phyloP scores from a whole-genome alignment of 192 early-diverging fungal genomes.

The Rhizophlyctis rosea region DNA sequence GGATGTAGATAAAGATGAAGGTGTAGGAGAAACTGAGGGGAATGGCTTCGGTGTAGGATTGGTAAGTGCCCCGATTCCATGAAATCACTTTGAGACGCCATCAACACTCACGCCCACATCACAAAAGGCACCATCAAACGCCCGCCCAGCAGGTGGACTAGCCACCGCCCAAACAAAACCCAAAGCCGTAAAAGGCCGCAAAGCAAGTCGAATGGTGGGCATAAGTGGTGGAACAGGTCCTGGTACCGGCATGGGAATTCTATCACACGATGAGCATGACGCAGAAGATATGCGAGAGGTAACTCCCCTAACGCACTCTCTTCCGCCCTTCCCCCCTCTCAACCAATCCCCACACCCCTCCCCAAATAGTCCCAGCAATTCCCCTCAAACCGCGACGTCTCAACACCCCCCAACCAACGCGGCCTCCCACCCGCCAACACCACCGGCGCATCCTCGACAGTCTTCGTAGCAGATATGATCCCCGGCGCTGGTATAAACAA shows the following conservation, averaged over 20 bases:
- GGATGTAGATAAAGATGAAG: slow-evolving; percentile 47
- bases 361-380: background rate
- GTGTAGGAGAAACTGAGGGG: slow-evolving; percentile 59
- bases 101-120: background rate
- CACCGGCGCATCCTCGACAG: too few species aligned
- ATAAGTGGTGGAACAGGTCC: too few species aligned
- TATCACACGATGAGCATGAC: slow-evolving; percentile 5
- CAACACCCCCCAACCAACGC: slow-evolving; percentile 14
- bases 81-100: background rate
- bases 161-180: too few species aligned
- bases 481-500: too few species aligned
- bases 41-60: slow-evolving; percentile 57
- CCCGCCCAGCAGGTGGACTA: slow-evolving; percentile 17
- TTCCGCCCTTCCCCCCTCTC: too few species aligned
- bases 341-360: too few species aligned
- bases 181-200: too few species aligned
- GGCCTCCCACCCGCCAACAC: slow-evolving; percentile 14
- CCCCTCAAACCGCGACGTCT: slow-evolving; percentile 6
- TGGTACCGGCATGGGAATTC: too few species aligned
- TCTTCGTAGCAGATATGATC: too few species aligned
- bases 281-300: slow-evolving; percentile 4
- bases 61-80: slow-evolving; percentile 28
- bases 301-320: background rate
- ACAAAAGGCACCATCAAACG: slow-evolving; percentile 18
- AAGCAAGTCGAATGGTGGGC: too few species aligned